Conservation (phyloP, 495 filamentous ascomycete genomes). For the Tuber borchii region DNA sequence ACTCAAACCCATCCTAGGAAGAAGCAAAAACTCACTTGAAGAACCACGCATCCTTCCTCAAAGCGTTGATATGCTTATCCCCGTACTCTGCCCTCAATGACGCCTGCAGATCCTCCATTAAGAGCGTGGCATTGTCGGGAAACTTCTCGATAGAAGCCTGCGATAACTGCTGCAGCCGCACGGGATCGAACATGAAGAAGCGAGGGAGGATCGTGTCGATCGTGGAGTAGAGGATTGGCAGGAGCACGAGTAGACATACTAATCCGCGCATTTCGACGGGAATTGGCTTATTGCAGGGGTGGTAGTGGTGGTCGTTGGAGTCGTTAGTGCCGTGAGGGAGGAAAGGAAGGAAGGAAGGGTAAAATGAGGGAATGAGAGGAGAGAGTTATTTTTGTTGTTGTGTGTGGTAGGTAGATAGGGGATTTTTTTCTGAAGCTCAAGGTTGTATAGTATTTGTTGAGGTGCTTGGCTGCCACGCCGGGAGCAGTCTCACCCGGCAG, state of each 20-base stretch:
- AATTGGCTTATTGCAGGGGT: background rate
- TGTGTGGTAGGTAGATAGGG: too few relatives aligned
- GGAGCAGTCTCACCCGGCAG: too few relatives aligned
- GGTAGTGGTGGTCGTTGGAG: background rate
- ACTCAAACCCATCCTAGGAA: background rate
- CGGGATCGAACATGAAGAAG: constrained; percentile 70
- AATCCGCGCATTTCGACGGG: background rate
- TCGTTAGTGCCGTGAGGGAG: background rate
- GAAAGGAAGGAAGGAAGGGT: background rate
- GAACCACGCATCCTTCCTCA: constrained; percentile 57
- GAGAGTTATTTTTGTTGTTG: background rate
- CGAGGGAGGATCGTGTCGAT: constrained; percentile 62
- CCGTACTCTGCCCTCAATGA: constrained; percentile 47
- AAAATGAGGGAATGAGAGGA: background rate
- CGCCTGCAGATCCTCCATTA: constrained; percentile 49
- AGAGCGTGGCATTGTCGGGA: constrained; percentile 60
- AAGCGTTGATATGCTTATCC: constrained; percentile 51
- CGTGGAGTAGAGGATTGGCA: constrained; percentile 56
- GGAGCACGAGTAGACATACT: constrained; percentile 49
- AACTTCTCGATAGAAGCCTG: constrained; percentile 58
- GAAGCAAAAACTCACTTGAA: constrained; percentile 50
- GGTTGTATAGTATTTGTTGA: too few relatives aligned
- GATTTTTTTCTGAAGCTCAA: too few relatives aligned
- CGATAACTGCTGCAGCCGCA: constrained; percentile 62
- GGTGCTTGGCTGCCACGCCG: too few relatives aligned